Evolutionary conservation across 2,329 filamentous ascomycete species (phyloP).

Genomic region (Neocatenulostroma microsporum): DNA sequence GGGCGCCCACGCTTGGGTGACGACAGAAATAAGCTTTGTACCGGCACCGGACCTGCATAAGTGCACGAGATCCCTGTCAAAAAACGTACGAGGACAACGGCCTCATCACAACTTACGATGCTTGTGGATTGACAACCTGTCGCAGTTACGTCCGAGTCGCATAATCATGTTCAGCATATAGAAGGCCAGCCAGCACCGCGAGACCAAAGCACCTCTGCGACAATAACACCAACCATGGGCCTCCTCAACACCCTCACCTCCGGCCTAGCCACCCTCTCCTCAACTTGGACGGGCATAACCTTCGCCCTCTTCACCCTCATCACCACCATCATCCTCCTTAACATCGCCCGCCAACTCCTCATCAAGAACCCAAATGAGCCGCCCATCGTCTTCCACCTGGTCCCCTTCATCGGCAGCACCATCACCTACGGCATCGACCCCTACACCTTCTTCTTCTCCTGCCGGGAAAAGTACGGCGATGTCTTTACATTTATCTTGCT

Average conservation of each 20-base stretch:
- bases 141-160: too few relatives aligned
- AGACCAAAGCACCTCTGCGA: neutral
- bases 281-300: constrained; percentile 37
- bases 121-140: too few relatives aligned
- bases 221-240: constrained; percentile 17
- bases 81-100: too few relatives aligned
- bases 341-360: constrained; percentile 71
- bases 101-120: too few relatives aligned
- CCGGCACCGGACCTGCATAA: too few relatives aligned
- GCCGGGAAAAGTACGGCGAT: constrained; percentile 76
- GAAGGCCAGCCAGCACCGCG: neutral
- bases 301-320: constrained; percentile 43
- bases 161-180: too few relatives aligned
- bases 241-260: constrained; percentile 20
- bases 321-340: constrained; percentile 58
- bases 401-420: constrained; percentile 76
- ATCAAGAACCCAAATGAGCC: constrained; percentile 56
- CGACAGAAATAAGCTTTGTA: too few relatives aligned
- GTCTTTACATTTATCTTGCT: constrained; percentile 84
- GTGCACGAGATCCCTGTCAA: too few relatives aligned
- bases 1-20: too few relatives aligned
- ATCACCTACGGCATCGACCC: constrained; percentile 93
- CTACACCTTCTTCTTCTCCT: constrained; percentile 69
- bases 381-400: constrained; percentile 57
- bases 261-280: constrained; percentile 11